Conservation (phyloP, 2,329 filamentous ascomycete genomes). For the Lasiodiplodia sp. region DNA sequence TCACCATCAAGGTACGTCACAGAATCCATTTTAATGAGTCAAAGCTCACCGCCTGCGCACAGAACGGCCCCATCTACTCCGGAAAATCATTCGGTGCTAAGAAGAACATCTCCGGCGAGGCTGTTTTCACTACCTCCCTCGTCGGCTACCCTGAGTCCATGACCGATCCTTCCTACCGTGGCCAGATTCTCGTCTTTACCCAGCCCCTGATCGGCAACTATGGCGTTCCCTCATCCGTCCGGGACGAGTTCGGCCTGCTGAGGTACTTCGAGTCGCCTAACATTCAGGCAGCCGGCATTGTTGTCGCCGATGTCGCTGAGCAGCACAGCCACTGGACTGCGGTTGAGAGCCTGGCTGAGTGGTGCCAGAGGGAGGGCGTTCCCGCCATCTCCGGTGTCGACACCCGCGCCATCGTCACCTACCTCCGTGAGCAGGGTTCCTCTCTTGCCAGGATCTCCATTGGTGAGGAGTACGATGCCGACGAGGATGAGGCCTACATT, state of each 20-base stretch:
- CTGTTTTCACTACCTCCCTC: conserved; percentile 97
- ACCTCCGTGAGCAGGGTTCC: conserved; percentile 94
- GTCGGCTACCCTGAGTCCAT: conserved; percentile 95
- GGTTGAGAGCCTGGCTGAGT: conserved; percentile 89
- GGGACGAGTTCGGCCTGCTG: conserved; percentile 87
- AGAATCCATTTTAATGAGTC: neutral
- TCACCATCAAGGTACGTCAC: conserved; percentile 83
- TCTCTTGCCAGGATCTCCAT: conserved; percentile 93
- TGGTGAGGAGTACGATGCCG: conserved; percentile 97
- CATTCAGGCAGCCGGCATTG: conserved; percentile 94
- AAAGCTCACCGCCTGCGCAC: conserved; percentile 31
- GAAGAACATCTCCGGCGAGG: conserved; percentile 95
- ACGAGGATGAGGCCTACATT: conserved; percentile 94
- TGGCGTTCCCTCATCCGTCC: conserved; percentile 85
- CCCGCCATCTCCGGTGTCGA: conserved; percentile 97
- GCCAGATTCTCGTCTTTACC: conserved; percentile 98
- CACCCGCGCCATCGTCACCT: conserved; percentile 94
- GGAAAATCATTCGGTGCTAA: conserved; percentile 97
- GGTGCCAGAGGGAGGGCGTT: conserved; percentile 96
- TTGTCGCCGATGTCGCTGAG: conserved; percentile 91
- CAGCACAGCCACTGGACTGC: conserved; percentile 99
- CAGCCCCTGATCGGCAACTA: conserved; percentile 99
- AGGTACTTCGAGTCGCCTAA: conserved; percentile 99
- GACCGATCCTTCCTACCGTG: conserved; percentile 73
- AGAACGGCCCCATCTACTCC: conserved; percentile 95